Evolutionary conservation across 1,284 basidiomycete genomes (phyloP), one percentile per base, ranked within the genome.

Genomic region (Hymenochaete sp.): DNA sequence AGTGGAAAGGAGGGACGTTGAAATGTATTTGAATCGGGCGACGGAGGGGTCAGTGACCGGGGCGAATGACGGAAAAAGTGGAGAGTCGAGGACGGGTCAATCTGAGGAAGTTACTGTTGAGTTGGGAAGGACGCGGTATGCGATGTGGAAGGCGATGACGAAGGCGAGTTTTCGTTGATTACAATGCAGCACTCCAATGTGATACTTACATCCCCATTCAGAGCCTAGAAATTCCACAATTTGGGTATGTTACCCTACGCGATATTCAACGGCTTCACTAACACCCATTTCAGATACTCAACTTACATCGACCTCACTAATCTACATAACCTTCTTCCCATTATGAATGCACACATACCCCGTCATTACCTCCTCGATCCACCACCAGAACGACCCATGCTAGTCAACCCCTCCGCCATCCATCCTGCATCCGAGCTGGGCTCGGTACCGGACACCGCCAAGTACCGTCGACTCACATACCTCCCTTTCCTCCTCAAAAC

Each of bases 401-500:
- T 67, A 45, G 67, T 80, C 36, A 74, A 74, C n/a, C 66, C 71
- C 1, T 62, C 70, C 4, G 60, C 76, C 1, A 65, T 75, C 46
- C 62, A 68, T 48, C 61, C 69, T 0, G 57, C 61, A 59, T 67
- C 73, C 49, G 31, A 54, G 0, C 64, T 63, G 2, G 62, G 67
- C 3, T 47, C 57, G 3, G 59, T 74, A 3, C 67, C 73, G 3
- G 62, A 68, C 8, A 62, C 68, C 2, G 69, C 68, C 19, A 72
- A 73, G 36, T 86, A 73, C 62, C 65, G 71, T 25, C 76, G 76
- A 38, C 62, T 95, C 27, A 93, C 90, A 0, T 82, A 90, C 59
- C 78, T 96, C 19, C 89, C 88, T 3, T 70, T 95, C 56, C 73
- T 96, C 8, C 68, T 96, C 56, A 97, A 97, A 62, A 83, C 84